These are phyloP conservation scores for Pseudogymnoascus sp. DNA, from an alignment of 2,329 filamentous ascomycete genomes.

Conservation along the genomic window DNA sequence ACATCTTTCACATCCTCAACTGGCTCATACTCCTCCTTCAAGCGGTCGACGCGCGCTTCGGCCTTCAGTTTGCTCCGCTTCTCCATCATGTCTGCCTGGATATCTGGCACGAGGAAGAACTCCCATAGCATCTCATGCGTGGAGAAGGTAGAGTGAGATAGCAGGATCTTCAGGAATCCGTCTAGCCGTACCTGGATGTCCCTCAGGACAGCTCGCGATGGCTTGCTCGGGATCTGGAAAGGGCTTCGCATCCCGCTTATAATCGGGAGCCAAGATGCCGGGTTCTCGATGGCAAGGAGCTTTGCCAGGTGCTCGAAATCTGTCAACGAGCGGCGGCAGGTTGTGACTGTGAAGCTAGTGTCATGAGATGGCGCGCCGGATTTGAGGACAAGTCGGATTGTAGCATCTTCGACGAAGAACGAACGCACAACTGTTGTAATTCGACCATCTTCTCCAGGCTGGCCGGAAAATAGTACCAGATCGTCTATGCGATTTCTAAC, in stretches of 20 bases:
- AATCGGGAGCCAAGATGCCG: slow-evolving; percentile 86
- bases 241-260: slow-evolving; percentile 72
- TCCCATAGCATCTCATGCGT: slow-evolving; percentile 99
- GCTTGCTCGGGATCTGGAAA: slow-evolving; percentile 87
- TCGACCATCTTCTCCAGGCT: slow-evolving; percentile 63
- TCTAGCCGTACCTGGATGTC: slow-evolving; percentile 84
- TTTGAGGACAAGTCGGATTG: slow-evolving; percentile 85
- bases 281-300: slow-evolving; percentile 79
- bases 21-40: slow-evolving; percentile 82
- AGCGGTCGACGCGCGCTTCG: slow-evolving; percentile 70
- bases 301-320: slow-evolving; percentile 89
- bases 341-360: slow-evolving; percentile 86
- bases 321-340: slow-evolving; percentile 74
- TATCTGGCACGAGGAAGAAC: slow-evolving; percentile 92
- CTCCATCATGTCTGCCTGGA: slow-evolving; percentile 83
- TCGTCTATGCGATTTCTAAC: slow-evolving; percentile 95
- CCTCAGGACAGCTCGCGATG: slow-evolving; percentile 75
- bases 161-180: slow-evolving; percentile 76
- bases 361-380: slow-evolving; percentile 79
- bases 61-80: slow-evolving; percentile 83
- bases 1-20: slow-evolving; percentile 78
- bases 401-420: slow-evolving; percentile 95
- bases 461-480: slow-evolving; percentile 71
- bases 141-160: slow-evolving; percentile 83
- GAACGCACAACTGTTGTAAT: slow-evolving; percentile 90